Conservation (phyloP, 129 eudicot genomes). For the Calendula officinalis region DNA sequence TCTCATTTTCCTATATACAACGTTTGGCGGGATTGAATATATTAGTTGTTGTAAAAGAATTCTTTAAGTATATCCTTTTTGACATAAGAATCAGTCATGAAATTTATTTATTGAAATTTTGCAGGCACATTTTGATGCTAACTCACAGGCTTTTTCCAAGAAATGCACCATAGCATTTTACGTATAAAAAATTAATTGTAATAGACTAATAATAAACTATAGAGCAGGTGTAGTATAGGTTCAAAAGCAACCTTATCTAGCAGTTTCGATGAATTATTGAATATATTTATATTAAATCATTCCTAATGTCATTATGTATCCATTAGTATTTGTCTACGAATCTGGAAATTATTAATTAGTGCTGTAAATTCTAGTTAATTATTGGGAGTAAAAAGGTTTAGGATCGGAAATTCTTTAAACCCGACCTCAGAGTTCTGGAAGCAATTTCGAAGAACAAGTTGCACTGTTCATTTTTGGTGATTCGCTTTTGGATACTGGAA, state of each 20-base stretch:
- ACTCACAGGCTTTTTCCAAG: conserved; percentile 44
- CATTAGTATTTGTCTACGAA: no score
- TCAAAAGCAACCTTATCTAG: conserved; percentile 1
- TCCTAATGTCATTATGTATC: no score
- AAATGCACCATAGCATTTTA: conserved; percentile 46
- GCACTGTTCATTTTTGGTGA: conserved; percentile 46
- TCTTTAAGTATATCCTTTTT: neutral
- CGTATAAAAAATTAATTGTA: conserved; percentile 22
- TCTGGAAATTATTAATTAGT: no score
- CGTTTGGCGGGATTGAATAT: no score
- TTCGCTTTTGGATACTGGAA: conserved; percentile 50
- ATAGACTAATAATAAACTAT: neutral
- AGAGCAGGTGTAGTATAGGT: neutral
- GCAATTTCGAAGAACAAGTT: neutral
- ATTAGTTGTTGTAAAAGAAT: no score
- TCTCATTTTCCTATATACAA: no score
- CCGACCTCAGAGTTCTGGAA: conserved; percentile 1
- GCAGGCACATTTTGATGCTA: conserved; percentile 44
- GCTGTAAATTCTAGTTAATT: no score
- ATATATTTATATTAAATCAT: neutral
- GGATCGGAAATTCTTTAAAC: neutral
- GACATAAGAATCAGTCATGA: neutral
- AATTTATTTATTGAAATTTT: conserved; percentile 8
- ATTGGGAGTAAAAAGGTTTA: no score
- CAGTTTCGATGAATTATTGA: neutral